phyloP scores from a whole-genome alignment of 2,329 filamentous ascomycete genomes.

The Fusarium burgessii region DNA sequence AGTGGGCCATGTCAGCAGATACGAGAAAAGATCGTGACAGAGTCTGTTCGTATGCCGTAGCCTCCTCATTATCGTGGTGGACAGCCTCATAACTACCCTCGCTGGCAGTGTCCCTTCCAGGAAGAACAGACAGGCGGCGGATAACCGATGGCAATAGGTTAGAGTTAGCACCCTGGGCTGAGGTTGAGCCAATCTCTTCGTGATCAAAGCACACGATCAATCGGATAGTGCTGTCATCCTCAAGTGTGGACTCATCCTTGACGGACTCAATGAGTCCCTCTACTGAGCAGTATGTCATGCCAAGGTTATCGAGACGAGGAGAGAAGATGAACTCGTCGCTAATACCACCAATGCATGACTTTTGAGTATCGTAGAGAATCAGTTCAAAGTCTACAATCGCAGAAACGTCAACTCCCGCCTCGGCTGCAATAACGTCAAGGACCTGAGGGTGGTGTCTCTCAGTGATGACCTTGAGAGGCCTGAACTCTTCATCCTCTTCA shows the following conservation, averaged over 20 bases:
- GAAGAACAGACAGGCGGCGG: constrained; percentile 85
- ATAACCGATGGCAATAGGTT: constrained; percentile 91
- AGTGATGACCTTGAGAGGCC: constrained; percentile 79
- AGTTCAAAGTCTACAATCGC: constrained; percentile 94
- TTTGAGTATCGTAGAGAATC: constrained; percentile 96
- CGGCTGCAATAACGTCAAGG: constrained; percentile 84
- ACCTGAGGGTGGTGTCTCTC: constrained; percentile 92
- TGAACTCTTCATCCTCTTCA: constrained; percentile 65
- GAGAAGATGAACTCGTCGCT: constrained; percentile 97
- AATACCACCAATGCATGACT: constrained; percentile 87
- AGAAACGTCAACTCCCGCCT: constrained; percentile 76
- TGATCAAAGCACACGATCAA: constrained; percentile 97
- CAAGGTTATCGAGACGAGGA: constrained; percentile 92
- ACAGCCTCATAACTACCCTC: constrained; percentile 70
- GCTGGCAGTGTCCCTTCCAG: constrained; percentile 75
- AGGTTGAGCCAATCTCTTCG: constrained; percentile 94
- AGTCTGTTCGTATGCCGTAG: constrained; percentile 93
- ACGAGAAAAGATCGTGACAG: constrained; percentile 91
- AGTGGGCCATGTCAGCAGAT: constrained; percentile 97
- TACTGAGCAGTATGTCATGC: constrained; percentile 95
- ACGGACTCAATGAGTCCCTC: constrained; percentile 87
- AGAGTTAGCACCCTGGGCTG: constrained; percentile 92
- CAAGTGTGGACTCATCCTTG: constrained; percentile 70
- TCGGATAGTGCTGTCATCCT: constrained; percentile 84
- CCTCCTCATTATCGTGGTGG: constrained; percentile 69